Evolutionary conservation across 2,329 filamentous ascomycete genomes (phyloP), one percentile per base, ranked within the genome.

Genomic region (Cladosporium sp.): DNA sequence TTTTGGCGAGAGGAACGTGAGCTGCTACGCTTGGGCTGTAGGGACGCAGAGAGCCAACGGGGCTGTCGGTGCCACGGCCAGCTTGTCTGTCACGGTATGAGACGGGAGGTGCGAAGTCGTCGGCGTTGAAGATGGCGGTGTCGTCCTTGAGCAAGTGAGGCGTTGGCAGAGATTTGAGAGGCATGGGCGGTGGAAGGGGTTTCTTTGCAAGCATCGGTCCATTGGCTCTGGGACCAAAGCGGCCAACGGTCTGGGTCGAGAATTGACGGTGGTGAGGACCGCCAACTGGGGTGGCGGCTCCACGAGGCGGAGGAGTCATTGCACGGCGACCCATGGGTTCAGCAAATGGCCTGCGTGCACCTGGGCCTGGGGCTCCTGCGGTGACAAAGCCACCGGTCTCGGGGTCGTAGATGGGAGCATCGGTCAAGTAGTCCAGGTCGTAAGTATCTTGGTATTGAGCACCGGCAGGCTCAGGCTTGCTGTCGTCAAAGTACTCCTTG

Each of bases 401-500:
- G 7, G 84, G 80, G 56, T 74, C 71, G 62, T 72, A 72, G 49
- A 75, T 57, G 54, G 71, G 64, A 19, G 80, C 79, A 50, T 88
- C 85, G n/a, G 78, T 80, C 40, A 83, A 74, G 64, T 86, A 88
- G 56, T 83, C 80, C 16, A 80, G 73, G 52, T 86, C 83, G 62
- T 88, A 88, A 60, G 92, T 86, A 61, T 91, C 86, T 55, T 87
- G 84, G 67, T 91, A 62, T 20, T 61, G 55, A 15, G 54, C 61
- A 22, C 55, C 43, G 4, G 54, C 62, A 11, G 66, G 65, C 36
- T 70, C 72, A 2, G 72, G 68, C 65, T 83, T 87, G 52, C 76
- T 82, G 36, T 96, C 92, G 58, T 97, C 93, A 61, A 98, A 98
- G 73, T 98, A 98, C 67, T 98, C 93, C 74, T 96, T 96, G 76